Evolutionary conservation across 2,329 filamentous ascomycete species (phyloP), one percentile per base, ranked within the genome.

Genomic region (Colletotrichum sp.): DNA sequence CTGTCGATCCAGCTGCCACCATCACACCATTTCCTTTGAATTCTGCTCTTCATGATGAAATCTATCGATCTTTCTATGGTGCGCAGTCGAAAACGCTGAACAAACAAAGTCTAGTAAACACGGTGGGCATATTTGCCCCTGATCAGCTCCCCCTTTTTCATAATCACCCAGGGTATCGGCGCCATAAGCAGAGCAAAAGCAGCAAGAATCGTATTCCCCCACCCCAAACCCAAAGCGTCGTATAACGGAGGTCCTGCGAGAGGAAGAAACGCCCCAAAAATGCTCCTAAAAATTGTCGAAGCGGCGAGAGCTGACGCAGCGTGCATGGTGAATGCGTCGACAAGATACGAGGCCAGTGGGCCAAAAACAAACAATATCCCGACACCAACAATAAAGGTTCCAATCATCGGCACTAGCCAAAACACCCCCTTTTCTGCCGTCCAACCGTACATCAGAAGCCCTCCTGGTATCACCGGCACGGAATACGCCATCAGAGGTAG

Each of bases 221-320:
- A 91, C 0, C 89, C 89, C 1, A 90, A 76, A 0, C 89, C 89
- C 4, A 91, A 76, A 6, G 80, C 80, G 36, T 84, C 79, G 76
- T 89, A 91, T 83, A 91, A 85, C 18, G 82, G 80, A 29, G 87
- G 78, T 0, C 87, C 89, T n/a, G 84, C 84, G 8, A 91, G 81
- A 1, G 89, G 88, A 2, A 90, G 79, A 47, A 89, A 81, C 0
- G 86, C 88, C 12, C 88, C 89, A n/a, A 89, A 82, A 0, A 89
- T 76, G 8, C 78, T 79, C 24, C 89, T 80, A 8, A 91, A 18
- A 4, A 93, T 87, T 0, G 91, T 92, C 76, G 88, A 92, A 3
- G 91, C 91, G 0, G 92, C 92, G 8, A 93, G 88, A 3, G 91
- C 92, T 5, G 87, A 88, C 18, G 93, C 92, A 2, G 91, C 90